Evolutionary conservation across 441 rosid genomes (phyloP).

Genomic region (Bocquillonia castaneifolia): DNA sequence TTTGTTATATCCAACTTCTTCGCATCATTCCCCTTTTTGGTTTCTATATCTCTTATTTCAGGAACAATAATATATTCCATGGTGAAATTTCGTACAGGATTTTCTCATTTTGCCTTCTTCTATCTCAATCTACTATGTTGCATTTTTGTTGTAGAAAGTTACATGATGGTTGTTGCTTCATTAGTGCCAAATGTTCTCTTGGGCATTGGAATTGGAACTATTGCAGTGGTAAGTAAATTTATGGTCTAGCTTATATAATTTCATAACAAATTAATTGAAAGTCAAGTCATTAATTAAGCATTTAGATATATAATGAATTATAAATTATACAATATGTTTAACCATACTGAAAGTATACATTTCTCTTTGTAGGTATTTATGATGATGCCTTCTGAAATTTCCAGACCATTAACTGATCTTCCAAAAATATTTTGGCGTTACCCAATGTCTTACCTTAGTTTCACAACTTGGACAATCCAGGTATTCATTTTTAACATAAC

Average conservation of each 20-base stretch:
- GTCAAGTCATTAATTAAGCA: too few species aligned
- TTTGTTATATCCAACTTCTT: slow-evolving; percentile 60
- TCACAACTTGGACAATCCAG: slow-evolving; percentile 17
- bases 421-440: slow-evolving; percentile 23
- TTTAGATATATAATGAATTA: too few species aligned
- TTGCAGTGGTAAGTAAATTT: slow-evolving; percentile 17
- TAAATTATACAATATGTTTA: too few species aligned
- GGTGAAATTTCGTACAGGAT: slow-evolving; percentile 56
- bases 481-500: too few species aligned
- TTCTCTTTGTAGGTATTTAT: slow-evolving; percentile 2
- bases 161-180: slow-evolving; percentile 74
- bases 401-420: slow-evolving; percentile 46
- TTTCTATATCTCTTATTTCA: slow-evolving; percentile 36
- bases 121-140: slow-evolving; percentile 46
- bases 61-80: slow-evolving; percentile 49
- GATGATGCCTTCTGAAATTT: slow-evolving; percentile 48
- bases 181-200: slow-evolving; percentile 71
- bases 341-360: background rate
- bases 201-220: slow-evolving; percentile 53
- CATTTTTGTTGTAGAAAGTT: slow-evolving; percentile 63
- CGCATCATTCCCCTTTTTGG: slow-evolving; percentile 63
- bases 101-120: slow-evolving; percentile 41
- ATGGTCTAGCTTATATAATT: too few species aligned
- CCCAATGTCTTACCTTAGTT: slow-evolving; percentile 10
- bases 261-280: too few species aligned